Percentiles rank a stretch among this genome's conserved stretches.
phyloP scores from a whole-genome alignment of 352 stramenopile genomes.

The Aphanomyces cochlioides region DNA sequence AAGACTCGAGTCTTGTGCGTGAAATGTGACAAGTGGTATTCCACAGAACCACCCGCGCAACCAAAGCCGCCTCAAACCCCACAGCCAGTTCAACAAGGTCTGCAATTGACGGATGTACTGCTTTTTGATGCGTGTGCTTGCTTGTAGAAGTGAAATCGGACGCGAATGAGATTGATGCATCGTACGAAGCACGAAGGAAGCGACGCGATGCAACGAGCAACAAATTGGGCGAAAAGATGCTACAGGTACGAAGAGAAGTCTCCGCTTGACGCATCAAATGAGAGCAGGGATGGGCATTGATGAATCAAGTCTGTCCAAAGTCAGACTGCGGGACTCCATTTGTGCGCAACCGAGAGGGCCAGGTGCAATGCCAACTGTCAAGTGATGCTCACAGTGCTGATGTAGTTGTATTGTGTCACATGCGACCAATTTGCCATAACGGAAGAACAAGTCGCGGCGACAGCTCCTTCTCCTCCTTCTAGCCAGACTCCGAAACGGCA shows the following conservation, averaged over 20 bases:
- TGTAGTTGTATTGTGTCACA: slow-evolving; percentile 69
- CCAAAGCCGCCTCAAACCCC: not conserved
- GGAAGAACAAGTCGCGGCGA: slow-evolving; percentile 57
- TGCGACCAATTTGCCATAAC: slow-evolving; percentile 73
- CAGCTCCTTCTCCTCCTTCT: slow-evolving; percentile 36
- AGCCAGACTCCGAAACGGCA: not conserved
- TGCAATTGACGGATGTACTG: too few species aligned
- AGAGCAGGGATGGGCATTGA: slow-evolving; percentile 67
- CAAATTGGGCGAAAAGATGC: slow-evolving; percentile 73
- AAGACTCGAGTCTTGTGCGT: slow-evolving; percentile 12
- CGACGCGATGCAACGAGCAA: slow-evolving; percentile 73
- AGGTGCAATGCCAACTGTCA: slow-evolving; percentile 33
- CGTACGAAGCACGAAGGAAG: slow-evolving; percentile 42
- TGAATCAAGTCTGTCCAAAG: slow-evolving; percentile 58
- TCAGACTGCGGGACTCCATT: slow-evolving; percentile 74
- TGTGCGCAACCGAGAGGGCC: slow-evolving; percentile 69
- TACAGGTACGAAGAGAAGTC: slow-evolving; percentile 43
- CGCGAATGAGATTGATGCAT: not conserved
- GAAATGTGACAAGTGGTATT: slow-evolving; percentile 28
- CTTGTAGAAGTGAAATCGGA: too few species aligned
- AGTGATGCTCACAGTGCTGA: not conserved
- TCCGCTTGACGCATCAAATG: not conserved
- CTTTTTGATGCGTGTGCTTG: too few species aligned
- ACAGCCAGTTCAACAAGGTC: not conserved
- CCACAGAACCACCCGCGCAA: slow-evolving; percentile 6